Percentiles rank a stretch among this genome's conserved stretches.
Conservation (phyloP, 768 basidiomycete genomes). For the Boletus reticuloceps region DNA sequence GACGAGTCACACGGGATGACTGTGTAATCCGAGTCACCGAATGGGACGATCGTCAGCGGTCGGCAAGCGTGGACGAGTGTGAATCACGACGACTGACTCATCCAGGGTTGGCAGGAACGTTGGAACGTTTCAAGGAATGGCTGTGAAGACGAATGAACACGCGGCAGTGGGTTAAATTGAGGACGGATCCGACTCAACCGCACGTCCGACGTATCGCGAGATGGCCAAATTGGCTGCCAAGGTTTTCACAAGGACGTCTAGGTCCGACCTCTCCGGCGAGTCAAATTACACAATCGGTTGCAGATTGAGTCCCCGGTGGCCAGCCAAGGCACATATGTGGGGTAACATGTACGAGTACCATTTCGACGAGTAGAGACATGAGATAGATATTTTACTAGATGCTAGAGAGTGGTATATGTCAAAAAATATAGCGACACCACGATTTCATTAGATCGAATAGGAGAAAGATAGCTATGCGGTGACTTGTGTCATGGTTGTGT, state of each 20-base stretch:
- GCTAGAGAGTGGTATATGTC: conserved; percentile 28
- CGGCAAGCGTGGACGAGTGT: too few relatives aligned
- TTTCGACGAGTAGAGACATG: neutral
- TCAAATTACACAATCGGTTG: neutral
- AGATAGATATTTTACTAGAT: neutral
- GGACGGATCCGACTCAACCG: neutral
- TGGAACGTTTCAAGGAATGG: too few relatives aligned
- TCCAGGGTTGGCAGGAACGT: too few relatives aligned
- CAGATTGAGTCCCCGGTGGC: neutral
- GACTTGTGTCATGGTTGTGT: conserved; percentile 19
- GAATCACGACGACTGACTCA: too few relatives aligned
- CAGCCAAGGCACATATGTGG: neutral
- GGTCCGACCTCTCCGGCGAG: conserved; percentile 7
- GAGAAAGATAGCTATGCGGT: conserved; percentile 15
- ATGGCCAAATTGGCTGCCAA: neutral
- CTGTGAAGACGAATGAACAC: too few relatives aligned
- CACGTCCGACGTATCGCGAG: neutral
- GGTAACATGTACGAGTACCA: neutral
- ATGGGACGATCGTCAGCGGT: too few relatives aligned
- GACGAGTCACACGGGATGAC: too few relatives aligned
- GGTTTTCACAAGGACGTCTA: neutral
- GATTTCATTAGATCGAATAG: neutral
- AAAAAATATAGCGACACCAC: conserved; percentile 37
- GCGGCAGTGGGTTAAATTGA: neutral
- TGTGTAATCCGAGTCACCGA: too few relatives aligned